Conservation (phyloP, 208 protist species). For the Giardia duodenalis region DNA sequence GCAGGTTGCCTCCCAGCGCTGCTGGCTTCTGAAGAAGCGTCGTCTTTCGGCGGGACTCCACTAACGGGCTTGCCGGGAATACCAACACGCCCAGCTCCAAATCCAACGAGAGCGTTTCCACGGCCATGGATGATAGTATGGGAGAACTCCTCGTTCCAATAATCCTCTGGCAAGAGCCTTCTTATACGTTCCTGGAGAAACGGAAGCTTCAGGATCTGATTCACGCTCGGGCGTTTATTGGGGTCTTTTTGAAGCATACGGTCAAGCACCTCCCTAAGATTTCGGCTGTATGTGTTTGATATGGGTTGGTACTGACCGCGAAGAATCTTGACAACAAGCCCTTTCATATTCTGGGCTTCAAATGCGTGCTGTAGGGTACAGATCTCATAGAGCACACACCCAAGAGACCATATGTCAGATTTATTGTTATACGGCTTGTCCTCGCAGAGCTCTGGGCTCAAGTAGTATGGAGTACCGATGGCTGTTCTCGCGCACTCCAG, state of each 20-base stretch:
- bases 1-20: not conserved
- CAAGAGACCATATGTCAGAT: conserved; percentile 29
- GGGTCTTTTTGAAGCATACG: conserved; percentile 48
- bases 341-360: conserved; percentile 71
- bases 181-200: conserved; percentile 46
- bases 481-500: conserved; percentile 41
- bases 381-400: conserved; percentile 44
- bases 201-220: conserved; percentile 45
- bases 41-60: not conserved
- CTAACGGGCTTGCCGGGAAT: not conserved
- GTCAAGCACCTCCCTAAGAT: conserved; percentile 42
- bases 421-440: conserved; percentile 68
- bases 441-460: conserved; percentile 72
- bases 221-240: conserved; percentile 45
- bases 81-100: not conserved
- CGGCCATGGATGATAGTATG: conserved; percentile 45
- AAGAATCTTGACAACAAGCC: conserved; percentile 71
- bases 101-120: not conserved
- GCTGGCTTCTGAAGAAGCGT: not conserved
- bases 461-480: conserved; percentile 61
- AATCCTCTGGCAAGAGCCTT: conserved; percentile 34
- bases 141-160: conserved; percentile 36
- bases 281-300: conserved; percentile 54
- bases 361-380: conserved; percentile 63
- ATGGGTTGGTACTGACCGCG: conserved; percentile 60